Evolutionary conservation across 2,329 filamentous ascomycete species (phyloP), one percentile per base, ranked within the genome.

Genomic region (Colletotrichum costaricense): DNA sequence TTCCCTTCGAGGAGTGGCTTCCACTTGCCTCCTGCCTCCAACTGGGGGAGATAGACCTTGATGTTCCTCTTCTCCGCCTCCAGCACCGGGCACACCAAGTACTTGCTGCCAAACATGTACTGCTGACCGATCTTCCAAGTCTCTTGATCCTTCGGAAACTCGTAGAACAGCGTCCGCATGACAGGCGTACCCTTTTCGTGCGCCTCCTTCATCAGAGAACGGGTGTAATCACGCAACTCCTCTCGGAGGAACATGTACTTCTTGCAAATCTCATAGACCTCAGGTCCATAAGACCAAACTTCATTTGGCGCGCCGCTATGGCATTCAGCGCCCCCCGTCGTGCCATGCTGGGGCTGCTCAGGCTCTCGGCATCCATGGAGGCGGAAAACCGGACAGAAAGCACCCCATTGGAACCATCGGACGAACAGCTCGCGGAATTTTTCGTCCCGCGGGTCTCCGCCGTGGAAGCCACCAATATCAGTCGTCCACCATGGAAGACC

Each of bases 401-500:
- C 82, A 0, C 88, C 91, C 90, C 91, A 93, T 76, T 93, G 91
- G 79, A 93, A 93, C 92, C 91, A 93, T 2, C 92, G 83, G 1
- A 90, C 87, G 71, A 93, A 90, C 0, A 93, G 81, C 77, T 93
- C 91, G 8, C 90, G 84, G 80, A 93, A 93, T 0, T 77, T 82
- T 1, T 83, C 80, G 59, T 91, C 86, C 1, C 83, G 79, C 0
- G 90, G 89, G 73, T 91, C 85, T 0, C 91, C 91, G 5, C 91
- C 91, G 76, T 93, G 91, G 77, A 93, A 93, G 0, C 92, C 92
- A 2, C 92, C 91, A 65, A 93, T 93, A 76, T 93, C 91, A 0
- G 91, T 93, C 0, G 91, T 93, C 90, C 90, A 93, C 91, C 91
- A 93, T 0, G 90, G 87, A 11, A 93, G 85, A 0, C 91, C 91